phyloP scores from a whole-genome alignment of 257 asterid genomes.

The Marsdenia floribunda region DNA sequence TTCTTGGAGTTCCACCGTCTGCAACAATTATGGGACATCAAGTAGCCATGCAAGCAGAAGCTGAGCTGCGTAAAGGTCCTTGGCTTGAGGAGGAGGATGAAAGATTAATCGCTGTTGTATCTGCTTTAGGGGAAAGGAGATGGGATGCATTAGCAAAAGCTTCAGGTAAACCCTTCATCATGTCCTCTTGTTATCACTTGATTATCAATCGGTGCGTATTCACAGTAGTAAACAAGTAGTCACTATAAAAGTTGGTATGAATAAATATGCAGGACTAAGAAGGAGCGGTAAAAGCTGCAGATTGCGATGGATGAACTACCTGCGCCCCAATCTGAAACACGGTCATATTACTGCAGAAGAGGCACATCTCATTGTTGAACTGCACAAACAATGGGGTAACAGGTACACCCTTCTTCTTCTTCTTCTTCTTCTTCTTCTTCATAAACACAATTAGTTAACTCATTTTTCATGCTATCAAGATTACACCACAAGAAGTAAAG shows the following conservation, averaged over 20 bases:
- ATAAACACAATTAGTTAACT: background rate
- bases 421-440: background rate
- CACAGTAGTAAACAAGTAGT: too few species aligned
- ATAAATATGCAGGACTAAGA: slow-evolving; percentile 36
- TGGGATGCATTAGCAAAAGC: slow-evolving; percentile 81
- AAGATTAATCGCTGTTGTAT: slow-evolving; percentile 39
- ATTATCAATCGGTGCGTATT: too few species aligned
- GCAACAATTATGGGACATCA: slow-evolving; percentile 10
- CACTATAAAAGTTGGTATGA: background rate
- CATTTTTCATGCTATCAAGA: too few species aligned
- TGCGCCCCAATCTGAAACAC: slow-evolving; percentile 62
- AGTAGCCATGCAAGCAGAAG: slow-evolving; percentile 32
- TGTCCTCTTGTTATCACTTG: too few species aligned
- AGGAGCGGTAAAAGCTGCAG: slow-evolving; percentile 79
- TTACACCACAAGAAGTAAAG: background rate
- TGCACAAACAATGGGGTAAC: slow-evolving; percentile 67
- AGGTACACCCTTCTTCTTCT: slow-evolving; percentile 26
- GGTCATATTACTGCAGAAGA: slow-evolving; percentile 53
- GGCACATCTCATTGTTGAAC: slow-evolving; percentile 40
- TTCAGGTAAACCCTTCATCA: slow-evolving; percentile 19
- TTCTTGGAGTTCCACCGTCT: background rate
- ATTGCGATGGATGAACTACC: slow-evolving; percentile 74
- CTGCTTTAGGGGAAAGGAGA: slow-evolving; percentile 49
- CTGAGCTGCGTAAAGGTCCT: slow-evolving; percentile 49
- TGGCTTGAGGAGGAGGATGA: slow-evolving; percentile 74